Conservation (phyloP, 2,329 filamentous ascomycete species). For the Exophiala lecanii-corni region DNA sequence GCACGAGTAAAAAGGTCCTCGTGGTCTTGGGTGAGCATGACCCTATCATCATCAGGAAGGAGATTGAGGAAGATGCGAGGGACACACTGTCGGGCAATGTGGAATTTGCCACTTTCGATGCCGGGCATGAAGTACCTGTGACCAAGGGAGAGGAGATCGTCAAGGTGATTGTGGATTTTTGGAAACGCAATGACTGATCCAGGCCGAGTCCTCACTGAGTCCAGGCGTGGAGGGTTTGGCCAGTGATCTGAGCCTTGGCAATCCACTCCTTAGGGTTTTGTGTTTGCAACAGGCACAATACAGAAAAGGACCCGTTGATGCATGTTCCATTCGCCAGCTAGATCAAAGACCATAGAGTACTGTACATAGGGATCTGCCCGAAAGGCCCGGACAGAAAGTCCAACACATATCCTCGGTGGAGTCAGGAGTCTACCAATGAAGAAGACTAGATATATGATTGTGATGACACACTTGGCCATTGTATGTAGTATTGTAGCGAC, state of each 20-base stretch:
- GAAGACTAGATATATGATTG: too few relatives aligned
- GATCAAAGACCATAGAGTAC: background rate
- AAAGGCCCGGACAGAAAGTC: too few relatives aligned
- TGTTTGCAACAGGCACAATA: background rate
- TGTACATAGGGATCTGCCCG: background rate
- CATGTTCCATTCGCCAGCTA: background rate
- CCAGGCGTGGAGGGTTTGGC: background rate
- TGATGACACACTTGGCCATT: too few relatives aligned
- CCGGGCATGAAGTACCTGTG: constrained; percentile 67
- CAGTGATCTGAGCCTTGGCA: constrained; percentile 1
- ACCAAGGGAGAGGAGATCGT: constrained; percentile 57
- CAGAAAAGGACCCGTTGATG: background rate
- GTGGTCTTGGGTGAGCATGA: constrained; percentile 64
- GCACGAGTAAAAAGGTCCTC: constrained; percentile 46
- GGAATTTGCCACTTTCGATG: constrained; percentile 53
- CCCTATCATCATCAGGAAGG: constrained; percentile 60
- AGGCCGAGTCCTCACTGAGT: background rate
- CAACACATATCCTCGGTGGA: too few relatives aligned
- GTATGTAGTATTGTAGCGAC: too few relatives aligned
- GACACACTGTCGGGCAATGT: constrained; percentile 56
- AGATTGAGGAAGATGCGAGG: constrained; percentile 59
- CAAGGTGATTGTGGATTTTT: constrained; percentile 44
- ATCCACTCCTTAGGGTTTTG: background rate
- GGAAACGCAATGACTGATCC: constrained; percentile 27
- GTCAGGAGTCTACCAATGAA: too few relatives aligned